Percentiles rank a stretch among this genome's conserved stretches.
Evolutionary conservation across 169 alveolate species (phyloP).

Genomic region (Sarcocystis neurona): DNA sequence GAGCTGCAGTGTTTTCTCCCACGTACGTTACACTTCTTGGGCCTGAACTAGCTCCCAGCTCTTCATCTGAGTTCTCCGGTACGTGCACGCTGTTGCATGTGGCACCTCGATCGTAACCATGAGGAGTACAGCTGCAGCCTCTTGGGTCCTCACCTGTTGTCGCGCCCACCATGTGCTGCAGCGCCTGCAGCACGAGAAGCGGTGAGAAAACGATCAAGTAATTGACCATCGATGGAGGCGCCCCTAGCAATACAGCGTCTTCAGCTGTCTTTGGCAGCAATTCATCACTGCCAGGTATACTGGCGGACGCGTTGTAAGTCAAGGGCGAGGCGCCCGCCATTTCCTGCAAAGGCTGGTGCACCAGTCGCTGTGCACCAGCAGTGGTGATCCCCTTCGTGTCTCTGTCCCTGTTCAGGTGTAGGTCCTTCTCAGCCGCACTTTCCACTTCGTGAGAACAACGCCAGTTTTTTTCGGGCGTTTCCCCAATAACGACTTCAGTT

Average conservation of each 20-base stretch:
- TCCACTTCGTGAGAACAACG: no score
- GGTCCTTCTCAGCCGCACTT: background rate
- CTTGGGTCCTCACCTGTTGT: background rate
- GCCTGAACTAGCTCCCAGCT: background rate
- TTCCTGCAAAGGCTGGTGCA: background rate
- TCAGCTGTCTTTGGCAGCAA: background rate
- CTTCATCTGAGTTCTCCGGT: background rate
- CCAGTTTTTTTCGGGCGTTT: no score
- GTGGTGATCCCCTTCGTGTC: background rate
- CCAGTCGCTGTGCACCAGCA: background rate
- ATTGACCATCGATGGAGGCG: slow-evolving; percentile 21
- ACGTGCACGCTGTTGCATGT: background rate
- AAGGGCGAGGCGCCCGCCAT: background rate
- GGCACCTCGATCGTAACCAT: background rate
- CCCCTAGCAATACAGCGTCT: background rate
- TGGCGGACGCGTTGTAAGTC: background rate
- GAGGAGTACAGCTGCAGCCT: background rate
- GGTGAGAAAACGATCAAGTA: background rate
- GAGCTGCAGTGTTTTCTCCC: background rate
- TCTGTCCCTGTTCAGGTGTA: background rate
- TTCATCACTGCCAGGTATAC: background rate
- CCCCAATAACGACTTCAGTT: no score
- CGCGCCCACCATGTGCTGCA: background rate
- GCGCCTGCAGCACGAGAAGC: background rate
- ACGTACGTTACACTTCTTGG: background rate